Conservation (phyloP, 805 yeast species). For the Lachancea meyersii region DNA sequence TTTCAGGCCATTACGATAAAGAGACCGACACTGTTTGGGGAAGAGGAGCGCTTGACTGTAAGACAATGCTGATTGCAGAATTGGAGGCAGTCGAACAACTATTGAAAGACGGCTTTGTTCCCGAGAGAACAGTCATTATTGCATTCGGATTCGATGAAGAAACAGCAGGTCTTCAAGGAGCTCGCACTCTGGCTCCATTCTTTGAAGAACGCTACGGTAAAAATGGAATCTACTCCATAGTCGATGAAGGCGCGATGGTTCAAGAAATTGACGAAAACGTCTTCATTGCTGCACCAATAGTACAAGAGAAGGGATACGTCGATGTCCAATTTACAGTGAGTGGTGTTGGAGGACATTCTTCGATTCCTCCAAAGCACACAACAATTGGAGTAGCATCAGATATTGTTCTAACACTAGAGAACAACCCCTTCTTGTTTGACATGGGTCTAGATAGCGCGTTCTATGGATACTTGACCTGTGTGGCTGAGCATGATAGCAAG, state of each 20-base stretch:
- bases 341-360: too few species aligned
- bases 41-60: constrained; percentile 61
- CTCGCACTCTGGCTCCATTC: constrained; percentile 38
- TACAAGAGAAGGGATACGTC: too few species aligned
- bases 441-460: too few species aligned
- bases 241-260: constrained; percentile 80
- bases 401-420: too few species aligned
- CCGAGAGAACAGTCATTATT: constrained; percentile 47
- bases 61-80: constrained; percentile 51
- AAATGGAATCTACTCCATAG: constrained; percentile 47
- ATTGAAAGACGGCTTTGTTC: constrained; percentile 38
- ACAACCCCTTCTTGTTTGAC: too few species aligned
- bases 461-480: too few species aligned
- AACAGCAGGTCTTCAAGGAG: constrained; percentile 46
- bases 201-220: constrained; percentile 48
- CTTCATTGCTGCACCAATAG: too few species aligned
- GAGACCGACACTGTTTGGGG: constrained; percentile 47
- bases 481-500: too few species aligned
- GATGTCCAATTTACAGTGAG: too few species aligned
- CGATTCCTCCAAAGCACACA: too few species aligned
- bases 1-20: constrained; percentile 54
- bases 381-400: too few species aligned
- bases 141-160: constrained; percentile 71
- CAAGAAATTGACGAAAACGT: too few species aligned
- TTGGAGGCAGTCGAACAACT: constrained; percentile 49